Conservation (phyloP, 2,329 filamentous ascomycete species). For the Phialophora tarda region DNA sequence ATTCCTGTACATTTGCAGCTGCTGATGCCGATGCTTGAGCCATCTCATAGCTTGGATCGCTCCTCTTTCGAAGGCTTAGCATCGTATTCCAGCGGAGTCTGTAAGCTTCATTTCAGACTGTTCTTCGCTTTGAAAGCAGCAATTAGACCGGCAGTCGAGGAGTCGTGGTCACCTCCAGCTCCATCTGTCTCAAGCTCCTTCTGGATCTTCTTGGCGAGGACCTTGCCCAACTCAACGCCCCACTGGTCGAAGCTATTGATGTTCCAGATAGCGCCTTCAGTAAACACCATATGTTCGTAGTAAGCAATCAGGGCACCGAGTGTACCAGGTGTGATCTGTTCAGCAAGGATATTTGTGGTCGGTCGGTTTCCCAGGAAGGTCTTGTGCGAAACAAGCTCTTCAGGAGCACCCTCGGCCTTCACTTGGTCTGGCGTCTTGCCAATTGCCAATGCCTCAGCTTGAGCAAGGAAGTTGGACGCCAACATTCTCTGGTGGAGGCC, state of each 20-base stretch:
- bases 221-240: conserved; percentile 98
- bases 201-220: conserved; percentile 89
- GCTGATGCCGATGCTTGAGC: not conserved
- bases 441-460: conserved; percentile 61
- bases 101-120: conserved; percentile 42
- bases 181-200: conserved; percentile 77
- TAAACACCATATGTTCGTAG: conserved; percentile 98
- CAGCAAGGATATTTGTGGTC: conserved; percentile 91
- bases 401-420: conserved; percentile 55
- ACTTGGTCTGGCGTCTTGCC: conserved; percentile 56
- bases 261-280: conserved; percentile 97
- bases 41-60: not conserved
- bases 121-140: conserved; percentile 86
- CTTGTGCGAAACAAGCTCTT: conserved; percentile 86
- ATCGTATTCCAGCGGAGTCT: not conserved
- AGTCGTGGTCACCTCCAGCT: conserved; percentile 77
- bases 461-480: conserved; percentile 58
- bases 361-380: conserved; percentile 97
- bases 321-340: conserved; percentile 91
- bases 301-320: conserved; percentile 96
- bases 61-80: not conserved
- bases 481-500: conserved; percentile 85
- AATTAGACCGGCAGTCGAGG: conserved; percentile 86
- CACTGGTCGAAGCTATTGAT: conserved; percentile 99
- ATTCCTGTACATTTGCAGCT: not conserved